Evolutionary conservation across 1,139 yeast species (phyloP), one percentile per base, ranked within the genome.

Genomic region (Suhomyces coccinellae): DNA sequence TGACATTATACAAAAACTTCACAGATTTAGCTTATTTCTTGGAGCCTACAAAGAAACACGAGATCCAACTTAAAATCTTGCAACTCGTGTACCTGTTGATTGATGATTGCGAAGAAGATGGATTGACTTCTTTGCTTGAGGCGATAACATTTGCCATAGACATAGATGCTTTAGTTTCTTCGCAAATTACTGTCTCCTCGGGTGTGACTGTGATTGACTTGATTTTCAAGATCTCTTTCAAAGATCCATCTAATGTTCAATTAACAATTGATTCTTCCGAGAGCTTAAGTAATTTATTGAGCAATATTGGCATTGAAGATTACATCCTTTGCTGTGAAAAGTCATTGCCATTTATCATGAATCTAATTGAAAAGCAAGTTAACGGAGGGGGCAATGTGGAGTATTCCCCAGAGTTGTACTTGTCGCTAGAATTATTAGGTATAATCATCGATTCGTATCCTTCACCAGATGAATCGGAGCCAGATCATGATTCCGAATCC

Each of bases 51-150:
- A 56, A 54, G 13, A 44, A 51, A 15, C 44, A 44, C 17, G 54
- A 54, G 1, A 48, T 61, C 7, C 78, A 73, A 53, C 41, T 45
- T 8, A 52, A 57, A 3, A 57, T 73, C 11, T 64, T 73, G 52
- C 54, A 59, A 22, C 51, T 69, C 6, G 62, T 63, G 2, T 51
- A 65, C 2, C 61, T 75, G 2, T 62, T 90, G n/a, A 61, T 78
- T 3, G 78, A 75, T 1, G 85, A 81, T 1, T 80, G 95, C 1
- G 87, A 83, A 41, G 97, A 88, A 40, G 98, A 91, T 56, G 80
- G 96, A 0, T 82, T 88, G 26, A 80, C 93, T 0, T 74, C 86
- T 38, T 65, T 90, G 40, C 75, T 88, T n/a, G 97, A 90, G 59
- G 79, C 86, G 0, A 65, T 87, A 26, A 73, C 83, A 1, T 72